Percentiles rank a stretch among this genome's conserved stretches.
These are phyloP conservation scores for Curvularia spicifera DNA, from an alignment of 2,329 filamentous ascomycete genomes.

Conservation along the genomic window DNA sequence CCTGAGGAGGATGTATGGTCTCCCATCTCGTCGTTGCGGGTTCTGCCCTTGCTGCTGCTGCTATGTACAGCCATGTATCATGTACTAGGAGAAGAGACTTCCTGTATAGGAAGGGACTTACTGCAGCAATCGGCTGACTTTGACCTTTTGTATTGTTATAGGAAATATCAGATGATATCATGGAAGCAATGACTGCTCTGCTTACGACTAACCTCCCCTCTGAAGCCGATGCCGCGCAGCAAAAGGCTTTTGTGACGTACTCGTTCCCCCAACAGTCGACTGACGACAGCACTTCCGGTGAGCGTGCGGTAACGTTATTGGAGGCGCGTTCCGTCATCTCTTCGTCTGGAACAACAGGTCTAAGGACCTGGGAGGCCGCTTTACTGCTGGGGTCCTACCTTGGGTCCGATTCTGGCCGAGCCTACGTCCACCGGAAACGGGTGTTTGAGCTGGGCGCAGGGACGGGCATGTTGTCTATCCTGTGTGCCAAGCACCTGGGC, in stretches of 20 bases:
- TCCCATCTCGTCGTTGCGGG: constrained; percentile 33
- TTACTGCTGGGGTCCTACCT: constrained; percentile 75
- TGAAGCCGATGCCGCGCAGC: constrained; percentile 70
- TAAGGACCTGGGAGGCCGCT: constrained; percentile 82
- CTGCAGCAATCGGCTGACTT: constrained; percentile 32
- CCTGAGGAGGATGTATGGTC: constrained; percentile 85
- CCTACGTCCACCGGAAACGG: constrained; percentile 60
- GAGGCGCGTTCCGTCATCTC: constrained; percentile 74
- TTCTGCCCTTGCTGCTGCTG: constrained; percentile 5
- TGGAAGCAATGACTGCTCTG: constrained; percentile 70
- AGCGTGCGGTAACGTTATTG: constrained; percentile 64
- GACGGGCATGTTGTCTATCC: constrained; percentile 75
- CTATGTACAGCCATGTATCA: constrained; percentile 3
- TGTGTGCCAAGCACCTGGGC: constrained; percentile 72
- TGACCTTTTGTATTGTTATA: constrained; percentile 51
- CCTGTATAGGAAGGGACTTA: neutral
- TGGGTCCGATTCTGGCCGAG: constrained; percentile 52
- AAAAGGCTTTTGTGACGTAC: constrained; percentile 79
- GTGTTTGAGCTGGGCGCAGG: constrained; percentile 78
- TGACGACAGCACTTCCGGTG: constrained; percentile 26
- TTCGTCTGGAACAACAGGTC: constrained; percentile 74
- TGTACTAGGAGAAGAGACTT: constrained; percentile 2
- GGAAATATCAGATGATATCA: constrained; percentile 84
- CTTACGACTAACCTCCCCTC: constrained; percentile 69
- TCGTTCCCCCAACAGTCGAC: constrained; percentile 41